Percentiles rank a stretch among this genome's conserved stretches.
phyloP scores from a whole-genome alignment of 2,329 filamentous ascomycete species.

The Plenodomus tracheiphilus region DNA sequence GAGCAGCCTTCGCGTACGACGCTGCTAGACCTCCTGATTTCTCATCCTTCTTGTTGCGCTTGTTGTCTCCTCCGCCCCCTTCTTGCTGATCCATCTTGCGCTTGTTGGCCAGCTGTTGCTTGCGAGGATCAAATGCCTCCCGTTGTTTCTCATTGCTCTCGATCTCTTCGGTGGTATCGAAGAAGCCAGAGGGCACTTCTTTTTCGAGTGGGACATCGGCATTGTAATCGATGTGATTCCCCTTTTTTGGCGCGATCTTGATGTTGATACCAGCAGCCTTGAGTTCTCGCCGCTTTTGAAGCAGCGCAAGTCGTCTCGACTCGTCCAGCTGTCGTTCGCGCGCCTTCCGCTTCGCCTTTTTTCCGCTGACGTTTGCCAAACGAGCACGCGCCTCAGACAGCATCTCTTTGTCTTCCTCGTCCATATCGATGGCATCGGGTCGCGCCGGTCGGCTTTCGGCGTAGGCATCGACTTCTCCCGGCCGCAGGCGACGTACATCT shows the following conservation, averaged over 20 bases:
- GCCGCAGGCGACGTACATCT: conserved; percentile 83
- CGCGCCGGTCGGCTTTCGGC: conserved; percentile 94
- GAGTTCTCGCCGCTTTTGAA: conserved; percentile 94
- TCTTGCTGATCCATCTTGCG: conserved; percentile 91
- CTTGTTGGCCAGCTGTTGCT: conserved; percentile 88
- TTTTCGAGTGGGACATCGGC: conserved; percentile 98
- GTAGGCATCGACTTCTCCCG: conserved; percentile 95
- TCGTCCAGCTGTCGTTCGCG: conserved; percentile 94
- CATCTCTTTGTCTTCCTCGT: conserved; percentile 99
- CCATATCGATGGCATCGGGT: conserved; percentile 95
- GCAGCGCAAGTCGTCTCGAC: conserved; percentile 81
- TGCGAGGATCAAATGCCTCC: conserved; percentile 86
- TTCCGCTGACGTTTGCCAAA: conserved; percentile 96
- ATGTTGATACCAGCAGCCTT: conserved; percentile 99
- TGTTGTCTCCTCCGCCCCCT: conserved; percentile 73
- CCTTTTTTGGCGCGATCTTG: conserved; percentile 87
- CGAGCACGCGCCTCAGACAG: conserved; percentile 94
- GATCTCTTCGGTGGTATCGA: conserved; percentile 86
- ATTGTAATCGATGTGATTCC: conserved; percentile 99
- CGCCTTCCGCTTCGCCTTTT: conserved; percentile 98
- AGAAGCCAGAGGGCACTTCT: conserved; percentile 84
- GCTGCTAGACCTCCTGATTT: conserved; percentile 73
- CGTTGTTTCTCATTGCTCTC: conserved; percentile 80
- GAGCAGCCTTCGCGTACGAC: conserved; percentile 88
- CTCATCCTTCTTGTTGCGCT: conserved; percentile 88